phyloP scores from a whole-genome alignment of 2,329 filamentous ascomycete species.

The Ophiostoma himal-ulmi region DNA sequence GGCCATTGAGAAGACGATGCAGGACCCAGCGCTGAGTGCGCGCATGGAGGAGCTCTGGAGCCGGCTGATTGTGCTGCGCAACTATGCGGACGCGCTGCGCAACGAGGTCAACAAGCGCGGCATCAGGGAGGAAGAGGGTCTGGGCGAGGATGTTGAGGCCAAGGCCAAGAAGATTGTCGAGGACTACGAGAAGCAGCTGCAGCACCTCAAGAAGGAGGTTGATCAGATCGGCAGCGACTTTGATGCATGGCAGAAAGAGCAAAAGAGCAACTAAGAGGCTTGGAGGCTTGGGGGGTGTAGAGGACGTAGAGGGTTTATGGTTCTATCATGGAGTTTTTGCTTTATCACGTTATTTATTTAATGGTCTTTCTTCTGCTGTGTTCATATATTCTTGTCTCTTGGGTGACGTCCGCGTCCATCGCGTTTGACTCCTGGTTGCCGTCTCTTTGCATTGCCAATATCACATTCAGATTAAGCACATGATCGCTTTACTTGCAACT shows the following conservation, averaged over 20 bases:
- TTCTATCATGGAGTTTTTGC: neutral
- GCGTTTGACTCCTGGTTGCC: neutral
- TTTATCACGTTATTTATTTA: slow-evolving; percentile 1
- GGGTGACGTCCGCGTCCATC: neutral
- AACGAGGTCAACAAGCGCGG: slow-evolving; percentile 67
- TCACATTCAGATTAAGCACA: neutral
- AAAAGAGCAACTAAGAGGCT: slow-evolving; percentile 24
- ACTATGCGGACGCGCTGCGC: slow-evolving; percentile 65
- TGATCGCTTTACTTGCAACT: neutral
- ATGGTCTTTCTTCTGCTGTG: neutral
- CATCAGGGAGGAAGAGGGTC: slow-evolving; percentile 47
- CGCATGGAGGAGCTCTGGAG: slow-evolving; percentile 83
- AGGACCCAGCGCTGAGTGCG: slow-evolving; percentile 68
- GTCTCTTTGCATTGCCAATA: neutral
- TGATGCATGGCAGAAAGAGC: slow-evolving; percentile 50
- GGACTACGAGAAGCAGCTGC: slow-evolving; percentile 74
- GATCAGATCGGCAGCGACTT: slow-evolving; percentile 57
- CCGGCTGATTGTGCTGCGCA: slow-evolving; percentile 66
- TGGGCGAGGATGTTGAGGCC: slow-evolving; percentile 64
- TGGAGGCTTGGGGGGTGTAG: neutral
- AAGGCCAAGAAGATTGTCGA: slow-evolving; percentile 75
- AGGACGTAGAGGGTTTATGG: neutral
- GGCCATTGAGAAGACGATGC: slow-evolving; percentile 61
- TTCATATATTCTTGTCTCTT: neutral
- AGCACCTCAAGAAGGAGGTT: slow-evolving; percentile 67